Evolutionary conservation across 495 filamentous ascomycete species (phyloP), one percentile per base, ranked within the genome.

Genomic region (Aspergillus sclerotiicarbonarius): DNA sequence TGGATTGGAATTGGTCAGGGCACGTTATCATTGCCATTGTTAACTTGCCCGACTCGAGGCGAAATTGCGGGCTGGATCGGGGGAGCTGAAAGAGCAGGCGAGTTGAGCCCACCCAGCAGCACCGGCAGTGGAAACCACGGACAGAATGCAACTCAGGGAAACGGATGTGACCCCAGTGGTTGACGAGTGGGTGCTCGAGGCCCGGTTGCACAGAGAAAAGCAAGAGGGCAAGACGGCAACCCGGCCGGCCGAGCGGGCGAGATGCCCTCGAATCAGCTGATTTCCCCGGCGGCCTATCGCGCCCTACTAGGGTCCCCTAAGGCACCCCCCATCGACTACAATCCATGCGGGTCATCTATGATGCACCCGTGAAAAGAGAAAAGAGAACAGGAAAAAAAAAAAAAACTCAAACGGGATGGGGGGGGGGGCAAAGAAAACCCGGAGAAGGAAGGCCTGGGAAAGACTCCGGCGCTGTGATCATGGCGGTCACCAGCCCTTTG

Each of bases 1-100:
- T 57, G 52, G 25, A 45, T 33, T 33, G 52, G 25, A 45, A 25
- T 33, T 47, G 54, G 53, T n/a, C 44, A 35, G 53, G 25, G 44
- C 20, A 48, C 33, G 31, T 48, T 15, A 33, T 50, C 41, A 53
- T 35, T 53, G 39, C n/a, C 18, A 49, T 51, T 57, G 12, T 33
- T 31, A 35, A 45, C 25, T 30, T 46, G 47, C 1, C 47, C 31
- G 47, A 50, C 25, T 50, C 29, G n/a, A 50, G 47, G 25, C 29
- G 6, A 35, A 30, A 29, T 35, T 18, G 39, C 30, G 33, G 30
- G 31, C 47, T 53, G 18, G 32, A n/a, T 39, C 6, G 16, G 2
- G 33, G 21, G 8, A 6, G 29, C 25, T 25, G 25, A 5, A 25
- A 15, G 16, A 30, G 18, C 25, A 46, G 35, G 25, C 12, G 43